Percentiles rank a stretch among this genome's conserved stretches.
These are phyloP conservation scores for Phoma sp. DNA, from an alignment of 2,329 filamentous ascomycete genomes.

Conservation along the genomic window DNA sequence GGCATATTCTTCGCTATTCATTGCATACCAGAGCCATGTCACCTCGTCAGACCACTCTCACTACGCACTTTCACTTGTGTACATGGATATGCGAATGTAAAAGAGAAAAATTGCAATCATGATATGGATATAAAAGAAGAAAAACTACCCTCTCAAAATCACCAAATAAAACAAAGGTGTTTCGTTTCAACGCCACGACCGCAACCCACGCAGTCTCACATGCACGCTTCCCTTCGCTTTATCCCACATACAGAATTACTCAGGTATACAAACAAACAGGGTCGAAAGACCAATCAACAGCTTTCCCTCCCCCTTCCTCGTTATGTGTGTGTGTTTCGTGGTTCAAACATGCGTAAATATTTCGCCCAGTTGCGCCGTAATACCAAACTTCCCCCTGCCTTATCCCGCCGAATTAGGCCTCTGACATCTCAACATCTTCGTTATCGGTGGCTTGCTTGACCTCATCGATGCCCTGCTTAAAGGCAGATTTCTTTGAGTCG, in stretches of 20 bases:
- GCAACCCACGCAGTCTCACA: constrained; percentile 9
- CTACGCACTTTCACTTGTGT: background rate
- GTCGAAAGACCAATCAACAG: background rate
- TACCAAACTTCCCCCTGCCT: too few relatives aligned
- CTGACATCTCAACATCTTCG: constrained; percentile 45
- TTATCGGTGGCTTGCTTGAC: constrained; percentile 23
- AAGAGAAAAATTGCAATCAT: background rate
- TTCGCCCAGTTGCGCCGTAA: too few relatives aligned
- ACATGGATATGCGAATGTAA: background rate
- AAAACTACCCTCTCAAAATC: too few relatives aligned
- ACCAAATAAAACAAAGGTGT: too few relatives aligned
- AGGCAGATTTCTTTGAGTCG: constrained; percentile 50
- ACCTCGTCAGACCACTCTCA: too few relatives aligned
- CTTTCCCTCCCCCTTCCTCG: background rate
- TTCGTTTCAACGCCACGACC: constrained; percentile 6
- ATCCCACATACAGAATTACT: background rate
- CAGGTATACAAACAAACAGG: constrained; percentile 8
- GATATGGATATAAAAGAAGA: constrained; percentile 5
- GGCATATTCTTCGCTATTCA: too few relatives aligned
- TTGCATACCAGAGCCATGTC: too few relatives aligned
- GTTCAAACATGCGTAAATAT: background rate
- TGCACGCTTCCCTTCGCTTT: constrained; percentile 2
- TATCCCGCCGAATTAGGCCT: constrained; percentile 16
- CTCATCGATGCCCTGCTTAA: constrained; percentile 41
- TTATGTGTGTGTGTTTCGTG: constrained; percentile 4